Evolutionary conservation across 306 rosid genomes (phyloP).

Genomic region (Hippophae gyantsensis): DNA sequence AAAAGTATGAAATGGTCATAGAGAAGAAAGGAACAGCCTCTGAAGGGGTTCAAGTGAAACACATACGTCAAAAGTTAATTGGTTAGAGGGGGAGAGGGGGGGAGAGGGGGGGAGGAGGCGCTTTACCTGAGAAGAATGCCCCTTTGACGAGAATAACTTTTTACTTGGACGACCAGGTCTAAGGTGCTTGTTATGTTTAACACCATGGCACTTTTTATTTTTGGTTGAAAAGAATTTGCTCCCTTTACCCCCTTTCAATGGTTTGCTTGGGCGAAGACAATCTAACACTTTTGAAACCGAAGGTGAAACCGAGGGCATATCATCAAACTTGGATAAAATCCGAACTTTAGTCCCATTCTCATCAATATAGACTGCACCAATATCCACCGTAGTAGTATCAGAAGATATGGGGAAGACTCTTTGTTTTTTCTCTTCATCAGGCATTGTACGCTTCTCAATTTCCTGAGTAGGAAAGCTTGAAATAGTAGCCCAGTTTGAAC

Average conservation of each 20-base stretch:
- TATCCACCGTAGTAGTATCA: slow-evolving; percentile 18
- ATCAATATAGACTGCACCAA: slow-evolving; percentile 44
- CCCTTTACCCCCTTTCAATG: slow-evolving; percentile 26
- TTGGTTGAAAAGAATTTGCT: slow-evolving; percentile 28
- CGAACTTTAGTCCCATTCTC: slow-evolving; percentile 45
- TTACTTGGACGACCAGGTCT: slow-evolving; percentile 31
- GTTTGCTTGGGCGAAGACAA: slow-evolving; percentile 31
- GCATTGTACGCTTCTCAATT: slow-evolving; percentile 24
- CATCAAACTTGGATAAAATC: slow-evolving; percentile 40
- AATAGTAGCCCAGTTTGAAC: slow-evolving; percentile 41
- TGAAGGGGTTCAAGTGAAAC: too few species aligned
- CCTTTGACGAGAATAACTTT: slow-evolving; percentile 19
- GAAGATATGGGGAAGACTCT: slow-evolving; percentile 19
- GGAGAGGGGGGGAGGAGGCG: neutral
- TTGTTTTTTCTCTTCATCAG: slow-evolving; percentile 27
- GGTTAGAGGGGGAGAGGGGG: neutral
- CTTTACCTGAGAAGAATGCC: slow-evolving; percentile 36
- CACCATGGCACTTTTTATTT: slow-evolving; percentile 31
- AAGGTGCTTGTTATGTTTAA: slow-evolving; percentile 29
- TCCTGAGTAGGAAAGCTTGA: slow-evolving; percentile 27
- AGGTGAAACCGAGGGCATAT: slow-evolving; percentile 16
- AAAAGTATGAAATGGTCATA: too few species aligned
- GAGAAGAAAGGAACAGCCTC: too few species aligned
- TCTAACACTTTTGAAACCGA: slow-evolving; percentile 21
- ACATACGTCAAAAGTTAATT: neutral